Percentiles rank a stretch among this genome's conserved stretches.
Evolutionary conservation across 116 monocot species (phyloP).

Genomic region (Iris pallida): DNA sequence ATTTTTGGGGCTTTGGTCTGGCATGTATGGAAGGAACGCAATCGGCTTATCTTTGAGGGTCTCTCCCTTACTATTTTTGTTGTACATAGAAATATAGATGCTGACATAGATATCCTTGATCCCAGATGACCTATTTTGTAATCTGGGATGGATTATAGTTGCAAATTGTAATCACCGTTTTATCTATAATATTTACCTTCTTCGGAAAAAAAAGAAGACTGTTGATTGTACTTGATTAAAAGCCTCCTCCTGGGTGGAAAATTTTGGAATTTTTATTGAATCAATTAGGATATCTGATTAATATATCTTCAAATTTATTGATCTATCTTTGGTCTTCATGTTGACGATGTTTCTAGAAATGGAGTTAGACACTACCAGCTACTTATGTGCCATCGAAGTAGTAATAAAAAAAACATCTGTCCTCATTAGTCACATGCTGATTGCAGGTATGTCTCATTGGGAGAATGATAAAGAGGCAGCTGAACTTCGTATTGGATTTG

Average conservation of each 20-base stretch:
- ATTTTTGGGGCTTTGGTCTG: no score
- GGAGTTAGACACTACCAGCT: neutral
- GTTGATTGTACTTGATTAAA: no score
- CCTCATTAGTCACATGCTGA: neutral
- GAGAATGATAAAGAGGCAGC: constrained; percentile 50
- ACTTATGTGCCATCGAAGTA: neutral
- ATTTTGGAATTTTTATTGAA: constrained; percentile 3
- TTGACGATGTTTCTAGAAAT: neutral
- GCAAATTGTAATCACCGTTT: no score
- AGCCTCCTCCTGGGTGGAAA: no score
- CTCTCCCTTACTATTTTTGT: no score
- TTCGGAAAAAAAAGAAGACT: neutral
- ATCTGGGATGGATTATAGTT: neutral
- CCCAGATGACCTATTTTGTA: neutral
- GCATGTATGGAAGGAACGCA: no score
- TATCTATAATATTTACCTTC: neutral
- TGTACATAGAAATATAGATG: neutral
- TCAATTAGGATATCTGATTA: neutral
- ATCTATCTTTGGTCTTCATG: neutral
- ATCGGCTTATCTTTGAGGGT: no score
- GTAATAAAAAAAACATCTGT: neutral
- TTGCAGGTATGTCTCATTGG: constrained; percentile 29
- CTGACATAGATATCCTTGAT: neutral
- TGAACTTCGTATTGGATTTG: constrained; percentile 52
- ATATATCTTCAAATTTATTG: neutral